A percentile compares a stretch with the other conserved stretches of the same genome.
phyloP scores from a whole-genome alignment of 306 rosid species.

The Dryas octopetala region DNA sequence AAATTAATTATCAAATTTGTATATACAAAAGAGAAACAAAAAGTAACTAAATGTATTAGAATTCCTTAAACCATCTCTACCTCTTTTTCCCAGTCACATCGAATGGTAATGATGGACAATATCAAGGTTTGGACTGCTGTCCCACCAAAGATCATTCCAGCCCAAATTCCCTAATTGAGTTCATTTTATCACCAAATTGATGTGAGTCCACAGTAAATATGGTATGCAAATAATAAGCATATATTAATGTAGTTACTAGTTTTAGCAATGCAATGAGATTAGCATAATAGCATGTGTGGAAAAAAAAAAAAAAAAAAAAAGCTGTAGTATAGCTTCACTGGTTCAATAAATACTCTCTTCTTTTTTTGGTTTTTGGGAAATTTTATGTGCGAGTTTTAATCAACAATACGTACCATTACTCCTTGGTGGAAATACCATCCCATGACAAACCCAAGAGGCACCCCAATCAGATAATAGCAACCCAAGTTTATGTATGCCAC shows the following conservation, averaged over 20 bases:
- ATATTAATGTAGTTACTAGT: no score
- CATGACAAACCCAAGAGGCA: slow-evolving; percentile 69
- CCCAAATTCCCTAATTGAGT: slow-evolving; percentile 61
- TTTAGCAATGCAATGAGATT: no score
- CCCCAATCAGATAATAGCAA: slow-evolving; percentile 72
- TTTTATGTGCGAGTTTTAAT: no score
- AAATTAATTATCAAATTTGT: background rate
- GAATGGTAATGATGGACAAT: slow-evolving; percentile 40
- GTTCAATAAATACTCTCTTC: no score
- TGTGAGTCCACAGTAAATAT: background rate
- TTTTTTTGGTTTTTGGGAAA: no score
- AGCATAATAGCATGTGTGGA: no score
- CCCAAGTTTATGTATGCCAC: slow-evolving; percentile 88
- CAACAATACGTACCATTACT: slow-evolving; percentile 53
- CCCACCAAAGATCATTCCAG: slow-evolving; percentile 68
- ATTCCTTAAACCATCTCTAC: slow-evolving; percentile 21
- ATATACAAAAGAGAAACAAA: background rate
- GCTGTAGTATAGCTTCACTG: no score
- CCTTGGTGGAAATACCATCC: slow-evolving; percentile 69
- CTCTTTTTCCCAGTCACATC: slow-evolving; percentile 73
- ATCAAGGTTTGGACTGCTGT: slow-evolving; percentile 60
- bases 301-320: no score
- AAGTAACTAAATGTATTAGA: background rate
- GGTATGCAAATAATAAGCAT: background rate
- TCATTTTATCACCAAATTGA: background rate